These are phyloP conservation scores for Quercus gilva DNA, from an alignment of 306 rosid genomes.

Conservation along the genomic window DNA sequence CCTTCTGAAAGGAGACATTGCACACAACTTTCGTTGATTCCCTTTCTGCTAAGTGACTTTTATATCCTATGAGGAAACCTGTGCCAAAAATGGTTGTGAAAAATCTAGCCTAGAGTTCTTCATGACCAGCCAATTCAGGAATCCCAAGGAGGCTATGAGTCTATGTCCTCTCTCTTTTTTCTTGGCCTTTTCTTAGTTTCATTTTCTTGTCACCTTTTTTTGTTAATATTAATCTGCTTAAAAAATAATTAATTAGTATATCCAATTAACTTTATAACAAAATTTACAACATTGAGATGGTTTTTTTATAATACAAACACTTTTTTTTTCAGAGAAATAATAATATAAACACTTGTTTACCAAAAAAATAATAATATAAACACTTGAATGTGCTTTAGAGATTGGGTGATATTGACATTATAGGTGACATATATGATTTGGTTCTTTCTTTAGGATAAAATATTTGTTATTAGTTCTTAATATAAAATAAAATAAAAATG, in stretches of 20 bases:
- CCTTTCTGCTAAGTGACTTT: background rate
- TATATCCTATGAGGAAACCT: background rate
- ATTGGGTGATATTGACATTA: background rate
- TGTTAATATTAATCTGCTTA: background rate
- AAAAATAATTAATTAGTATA: background rate
- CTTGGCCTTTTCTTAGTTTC: background rate
- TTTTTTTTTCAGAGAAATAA: too few species aligned
- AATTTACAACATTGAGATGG: background rate
- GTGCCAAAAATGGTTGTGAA: background rate
- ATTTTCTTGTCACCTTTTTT: background rate
- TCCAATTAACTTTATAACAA: background rate
- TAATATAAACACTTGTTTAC: too few species aligned
- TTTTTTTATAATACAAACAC: too few species aligned
- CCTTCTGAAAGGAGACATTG: background rate
- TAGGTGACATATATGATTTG: too few species aligned
- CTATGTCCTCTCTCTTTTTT: background rate
- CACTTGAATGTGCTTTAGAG: background rate
- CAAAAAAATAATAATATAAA: too few species aligned
- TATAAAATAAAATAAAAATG: background rate
- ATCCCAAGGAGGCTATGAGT: background rate
- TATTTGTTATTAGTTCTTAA: background rate
- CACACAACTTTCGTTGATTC: background rate
- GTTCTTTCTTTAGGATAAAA: background rate
- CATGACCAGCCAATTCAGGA: background rate
- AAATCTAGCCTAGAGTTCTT: background rate